Conservation (phyloP, 2,329 filamentous ascomycete species). For the Penicillium sp. region DNA sequence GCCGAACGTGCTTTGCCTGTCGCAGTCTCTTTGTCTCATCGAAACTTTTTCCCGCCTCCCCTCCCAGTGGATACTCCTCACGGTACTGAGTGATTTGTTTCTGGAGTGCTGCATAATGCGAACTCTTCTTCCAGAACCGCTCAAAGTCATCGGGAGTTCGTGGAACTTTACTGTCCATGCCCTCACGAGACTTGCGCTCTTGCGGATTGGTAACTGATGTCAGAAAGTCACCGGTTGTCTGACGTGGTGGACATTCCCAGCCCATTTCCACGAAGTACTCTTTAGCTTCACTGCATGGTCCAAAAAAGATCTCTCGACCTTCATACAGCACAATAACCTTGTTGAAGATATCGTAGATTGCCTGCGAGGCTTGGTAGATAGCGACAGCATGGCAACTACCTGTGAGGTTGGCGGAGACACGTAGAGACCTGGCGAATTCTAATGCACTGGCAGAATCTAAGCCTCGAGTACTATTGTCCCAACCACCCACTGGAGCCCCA, state of each 20-base stretch:
- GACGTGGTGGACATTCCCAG: constrained; percentile 63
- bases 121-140: constrained; percentile 46
- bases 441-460: constrained; percentile 58
- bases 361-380: constrained; percentile 56
- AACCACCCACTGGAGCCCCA: constrained; percentile 36
- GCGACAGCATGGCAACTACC: constrained; percentile 55
- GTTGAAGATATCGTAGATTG: constrained; percentile 64
- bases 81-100: constrained; percentile 37
- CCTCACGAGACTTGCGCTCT: constrained; percentile 56
- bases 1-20: constrained; percentile 40
- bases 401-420: constrained; percentile 50
- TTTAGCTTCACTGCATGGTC: constrained; percentile 58
- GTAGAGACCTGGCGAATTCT: constrained; percentile 56
- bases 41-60: constrained; percentile 32
- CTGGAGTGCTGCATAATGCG: constrained; percentile 31
- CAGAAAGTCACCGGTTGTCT: constrained; percentile 68
- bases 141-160: constrained; percentile 68
- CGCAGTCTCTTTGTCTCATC: constrained; percentile 30
- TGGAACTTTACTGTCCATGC: constrained; percentile 61
- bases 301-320: constrained; percentile 74
- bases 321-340: constrained; percentile 73
- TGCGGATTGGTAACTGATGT: constrained; percentile 65
- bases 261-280: constrained; percentile 67
- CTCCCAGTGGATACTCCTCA: constrained; percentile 33
- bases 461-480: constrained; percentile 53